Evolutionary conservation across 1,284 basidiomycete genomes (phyloP), one percentile per base, ranked within the genome.

Genomic region (Peniophora sp.): DNA sequence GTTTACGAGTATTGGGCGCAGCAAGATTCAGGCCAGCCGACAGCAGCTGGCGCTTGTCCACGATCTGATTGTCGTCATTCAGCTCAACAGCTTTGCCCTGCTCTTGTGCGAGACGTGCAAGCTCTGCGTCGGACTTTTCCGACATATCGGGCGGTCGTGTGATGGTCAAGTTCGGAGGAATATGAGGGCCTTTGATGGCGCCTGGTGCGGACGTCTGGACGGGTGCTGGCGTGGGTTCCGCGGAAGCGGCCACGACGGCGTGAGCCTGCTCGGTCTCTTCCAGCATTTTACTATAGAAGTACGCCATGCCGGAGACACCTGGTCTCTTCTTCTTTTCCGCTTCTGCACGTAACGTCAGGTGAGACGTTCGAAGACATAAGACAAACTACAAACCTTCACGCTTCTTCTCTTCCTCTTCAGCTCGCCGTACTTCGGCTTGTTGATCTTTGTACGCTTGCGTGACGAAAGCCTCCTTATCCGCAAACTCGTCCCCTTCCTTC

Each of bases 391-490:
- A 60, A 89, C 93, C 94, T 70, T 97, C 92, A 58, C 85, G 77
- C 61, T 74, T 70, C 68, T 80, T 85, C 66, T 97, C 94, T 61
- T 95, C 94, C 62, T 91, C 91, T 64, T 97, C 97, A 1, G 94
- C 92, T 63, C 74, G 78, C 50, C 90, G 76, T 2, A 98, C 83
- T 68, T 96, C 91, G 47, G 83, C 95, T 82, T 97, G 92, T 68
- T 99, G 97, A 55, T 92, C 88, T 67, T 94, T 94, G 71, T 99
- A 99, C 34, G 93, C 94, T 61, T 94, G 91, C 1, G 97, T 99
- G 43, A 99, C 95, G 61, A 98, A 99, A 20, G 85, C 79, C 55
- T 99, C 97, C 72, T 96, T 99, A 70, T 92, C 96, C 46, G 76
- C 79, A 66, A 93, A 99, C 65, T 95, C 83, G 56, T 96, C 93